Conservation (phyloP, 108 stramenopile species). For the Parietichytrium sp. region DNA sequence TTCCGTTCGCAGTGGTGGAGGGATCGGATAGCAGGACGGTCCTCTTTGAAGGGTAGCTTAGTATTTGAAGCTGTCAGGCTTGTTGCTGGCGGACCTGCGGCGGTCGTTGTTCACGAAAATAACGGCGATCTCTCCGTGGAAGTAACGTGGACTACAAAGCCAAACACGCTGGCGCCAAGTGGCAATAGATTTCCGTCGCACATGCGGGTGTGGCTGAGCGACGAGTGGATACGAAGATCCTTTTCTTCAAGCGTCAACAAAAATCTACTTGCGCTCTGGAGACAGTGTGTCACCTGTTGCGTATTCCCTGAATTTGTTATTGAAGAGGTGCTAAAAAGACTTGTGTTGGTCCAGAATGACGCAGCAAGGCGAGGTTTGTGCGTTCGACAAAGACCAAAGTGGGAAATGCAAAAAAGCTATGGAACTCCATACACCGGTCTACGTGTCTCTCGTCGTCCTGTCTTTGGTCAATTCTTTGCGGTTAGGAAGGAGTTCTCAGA, state of each 20-base stretch:
- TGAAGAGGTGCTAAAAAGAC: neutral
- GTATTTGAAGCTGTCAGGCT: neutral
- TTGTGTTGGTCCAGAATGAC: neutral
- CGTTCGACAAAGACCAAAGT: neutral
- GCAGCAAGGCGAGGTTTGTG: neutral
- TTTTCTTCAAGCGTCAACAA: neutral
- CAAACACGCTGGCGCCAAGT: neutral
- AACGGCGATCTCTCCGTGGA: neutral
- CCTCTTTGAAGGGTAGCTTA: neutral
- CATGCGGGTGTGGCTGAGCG: neutral
- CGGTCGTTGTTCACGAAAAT: neutral
- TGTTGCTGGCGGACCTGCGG: neutral
- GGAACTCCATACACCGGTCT: too few species aligned
- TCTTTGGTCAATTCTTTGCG: too few species aligned
- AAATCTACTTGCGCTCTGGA: neutral
- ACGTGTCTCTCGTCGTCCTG: too few species aligned
- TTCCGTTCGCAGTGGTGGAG: slow-evolving; percentile 32
- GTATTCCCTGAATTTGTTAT: neutral
- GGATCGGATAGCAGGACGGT: neutral
- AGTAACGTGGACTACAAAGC: neutral
- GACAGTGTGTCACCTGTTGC: slow-evolving; percentile 3
- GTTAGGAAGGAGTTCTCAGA: too few species aligned
- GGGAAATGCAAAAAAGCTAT: too few species aligned
- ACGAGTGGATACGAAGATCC: neutral
- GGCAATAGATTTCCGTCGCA: neutral